phyloP scores from a whole-genome alignment of 805 yeast genomes.

The Wickerhamiella lipophila region DNA sequence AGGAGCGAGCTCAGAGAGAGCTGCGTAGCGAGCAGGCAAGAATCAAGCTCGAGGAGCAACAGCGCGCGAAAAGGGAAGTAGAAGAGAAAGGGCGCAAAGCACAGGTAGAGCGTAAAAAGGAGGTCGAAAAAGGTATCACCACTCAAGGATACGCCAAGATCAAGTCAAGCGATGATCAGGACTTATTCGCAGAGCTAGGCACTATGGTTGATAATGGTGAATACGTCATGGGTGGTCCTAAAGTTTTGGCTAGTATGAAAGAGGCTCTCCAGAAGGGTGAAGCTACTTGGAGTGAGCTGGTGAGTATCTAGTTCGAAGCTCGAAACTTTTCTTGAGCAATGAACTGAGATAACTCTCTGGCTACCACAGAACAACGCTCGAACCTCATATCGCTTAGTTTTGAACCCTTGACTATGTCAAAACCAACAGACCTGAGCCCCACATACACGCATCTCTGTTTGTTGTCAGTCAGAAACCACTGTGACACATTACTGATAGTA shows the following conservation, averaged over 20 bases:
- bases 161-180: slow-evolving; percentile 15
- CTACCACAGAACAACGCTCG: too few species aligned
- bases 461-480: too few species aligned
- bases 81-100: slow-evolving; percentile 18
- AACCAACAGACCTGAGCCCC: too few species aligned
- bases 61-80: slow-evolving; percentile 16
- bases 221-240: slow-evolving; percentile 15
- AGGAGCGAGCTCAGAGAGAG: slow-evolving; percentile 22
- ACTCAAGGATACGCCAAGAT: slow-evolving; percentile 18
- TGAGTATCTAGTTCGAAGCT: slow-evolving; percentile 27
- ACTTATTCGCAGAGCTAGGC: slow-evolving; percentile 16
- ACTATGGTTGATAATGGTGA: slow-evolving; percentile 18
- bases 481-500: too few species aligned
- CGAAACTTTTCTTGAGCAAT: too few species aligned
- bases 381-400: too few species aligned
- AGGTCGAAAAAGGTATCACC: slow-evolving; percentile 14
- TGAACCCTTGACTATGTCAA: too few species aligned
- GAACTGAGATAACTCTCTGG: too few species aligned
- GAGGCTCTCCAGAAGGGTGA: slow-evolving; percentile 8
- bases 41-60: slow-evolving; percentile 17
- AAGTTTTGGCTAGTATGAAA: slow-evolving; percentile 3
- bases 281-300: slow-evolving; percentile 10
- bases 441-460: too few species aligned
- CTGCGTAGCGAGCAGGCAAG: slow-evolving; percentile 16
- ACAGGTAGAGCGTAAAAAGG: slow-evolving; percentile 15